Evolutionary conservation across 2,329 filamentous ascomycete species (phyloP), one percentile per base, ranked within the genome.

Genomic region (Fonsecaea pugnacius): DNA sequence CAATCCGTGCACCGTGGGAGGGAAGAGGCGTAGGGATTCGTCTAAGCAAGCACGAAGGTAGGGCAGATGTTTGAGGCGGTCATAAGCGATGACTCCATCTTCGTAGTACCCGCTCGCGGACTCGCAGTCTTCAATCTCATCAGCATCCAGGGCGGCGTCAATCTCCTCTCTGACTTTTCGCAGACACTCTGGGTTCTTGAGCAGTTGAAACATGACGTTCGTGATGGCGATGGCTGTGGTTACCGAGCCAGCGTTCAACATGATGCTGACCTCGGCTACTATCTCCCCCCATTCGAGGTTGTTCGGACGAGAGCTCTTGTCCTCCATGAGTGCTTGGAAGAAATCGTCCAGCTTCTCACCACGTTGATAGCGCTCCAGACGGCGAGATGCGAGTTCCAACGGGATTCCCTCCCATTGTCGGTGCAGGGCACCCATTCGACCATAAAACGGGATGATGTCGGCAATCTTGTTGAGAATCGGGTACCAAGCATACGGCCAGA

Each of bases 11-110:
- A 59, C 48, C 35, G 62, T 9, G 0, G 90, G 89, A 0, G 91
- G 91, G 58, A 92, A 89, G 68, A 91, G 73, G 9, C 90, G 85
- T 78, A 93, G 90, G 4, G 87, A 85, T 75, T 95, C 91, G 72
- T 92, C 90, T 69, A 93, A 83, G 60, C 87, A 87, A 2, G 90
- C 90, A 70, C 92, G 89, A 6, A 94, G 84, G 73, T 92, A 94
- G 0, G 86, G 85, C 1, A 94, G 81, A 63, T 74, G 62, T 72
- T 72, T 79, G 58, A 84, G 76, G 59, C 82, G 83, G 46, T 83
- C 80, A 64, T 83, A 84, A 0, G 80, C 75, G 0, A 84, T 73
- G 5, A 76, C 70, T 21, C 83, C 82, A 2, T 78, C 75, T 0
- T 74, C 70, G 1, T 79, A 48, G 8, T 14, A 48, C 9, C 43